Conservation (phyloP, 805 yeast genomes). For the Debaryomyces prosopidis region DNA sequence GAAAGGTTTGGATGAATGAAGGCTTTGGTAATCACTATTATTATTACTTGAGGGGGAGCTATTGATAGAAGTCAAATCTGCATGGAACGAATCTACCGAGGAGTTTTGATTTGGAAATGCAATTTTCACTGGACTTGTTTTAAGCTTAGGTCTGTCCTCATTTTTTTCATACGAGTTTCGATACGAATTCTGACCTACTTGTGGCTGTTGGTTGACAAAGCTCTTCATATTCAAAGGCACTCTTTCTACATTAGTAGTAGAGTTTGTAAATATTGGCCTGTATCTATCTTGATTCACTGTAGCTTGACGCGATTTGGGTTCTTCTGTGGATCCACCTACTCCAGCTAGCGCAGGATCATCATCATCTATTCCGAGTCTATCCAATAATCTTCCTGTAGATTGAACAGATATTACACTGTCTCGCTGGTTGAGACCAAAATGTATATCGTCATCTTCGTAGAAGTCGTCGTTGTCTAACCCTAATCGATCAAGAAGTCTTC, state of each 20-base stretch:
- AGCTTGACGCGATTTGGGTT: background rate
- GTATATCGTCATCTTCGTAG: slow-evolving; percentile 12
- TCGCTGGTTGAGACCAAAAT: slow-evolving; percentile 11
- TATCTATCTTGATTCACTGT: background rate
- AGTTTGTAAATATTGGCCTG: background rate
- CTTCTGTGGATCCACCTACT: background rate
- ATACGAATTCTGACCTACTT: background rate
- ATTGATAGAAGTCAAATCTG: slow-evolving; percentile 17
- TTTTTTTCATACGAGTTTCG: background rate
- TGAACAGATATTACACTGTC: slow-evolving; percentile 24
- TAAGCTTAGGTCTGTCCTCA: slow-evolving; percentile 3
- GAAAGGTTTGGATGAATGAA: slow-evolving; percentile 2
- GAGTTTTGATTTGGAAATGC: slow-evolving; percentile 21
- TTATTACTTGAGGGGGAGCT: background rate
- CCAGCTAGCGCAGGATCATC: background rate
- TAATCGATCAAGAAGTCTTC: slow-evolving; percentile 40
- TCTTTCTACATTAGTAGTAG: background rate
- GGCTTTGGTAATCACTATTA: background rate
- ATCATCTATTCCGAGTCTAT: slow-evolving; percentile 27
- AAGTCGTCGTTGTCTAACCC: slow-evolving; percentile 28
- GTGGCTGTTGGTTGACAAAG: background rate
- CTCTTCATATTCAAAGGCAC: background rate
- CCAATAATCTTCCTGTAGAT: slow-evolving; percentile 31
- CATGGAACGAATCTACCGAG: slow-evolving; percentile 26
- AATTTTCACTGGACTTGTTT: slow-evolving; percentile 18